These are phyloP conservation scores for Dryas octopetala DNA, from an alignment of 306 rosid genomes.

Conservation along the genomic window DNA sequence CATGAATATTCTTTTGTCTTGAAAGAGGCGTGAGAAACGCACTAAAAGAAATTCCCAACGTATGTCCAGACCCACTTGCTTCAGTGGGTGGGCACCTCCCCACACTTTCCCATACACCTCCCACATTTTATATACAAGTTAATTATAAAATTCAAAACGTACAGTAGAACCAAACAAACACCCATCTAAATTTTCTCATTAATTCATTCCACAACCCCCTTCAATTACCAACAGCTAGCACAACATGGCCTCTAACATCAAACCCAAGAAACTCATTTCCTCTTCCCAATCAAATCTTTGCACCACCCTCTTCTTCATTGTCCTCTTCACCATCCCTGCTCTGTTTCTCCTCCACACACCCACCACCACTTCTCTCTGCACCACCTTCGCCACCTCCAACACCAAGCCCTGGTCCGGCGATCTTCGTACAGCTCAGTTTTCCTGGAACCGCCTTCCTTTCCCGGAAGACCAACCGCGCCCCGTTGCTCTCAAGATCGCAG, in stretches of 20 bases:
- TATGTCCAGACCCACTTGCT: conserved; percentile 31
- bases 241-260: conserved; percentile 60
- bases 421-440: conserved; percentile 62
- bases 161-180: conserved; percentile 10
- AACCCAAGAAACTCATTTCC: conserved; percentile 42
- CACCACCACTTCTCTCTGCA: conserved; percentile 61
- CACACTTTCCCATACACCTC: conserved; percentile 29
- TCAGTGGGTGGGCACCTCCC: conserved; percentile 48
- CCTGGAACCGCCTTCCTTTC: conserved; percentile 81
- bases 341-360: conserved; percentile 60
- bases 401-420: conserved; percentile 67
- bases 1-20: conserved; percentile 34
- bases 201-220: neutral
- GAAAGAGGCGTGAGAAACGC: conserved; percentile 56
- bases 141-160: conserved; percentile 17
- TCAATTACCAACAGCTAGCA: conserved; percentile 10
- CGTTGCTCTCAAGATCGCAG: conserved; percentile 62
- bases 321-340: conserved; percentile 73
- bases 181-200: too few relatives aligned
- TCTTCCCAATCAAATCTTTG: conserved; percentile 53
- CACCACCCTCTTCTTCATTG: conserved; percentile 64
- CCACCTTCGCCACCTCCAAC: conserved; percentile 29
- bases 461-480: conserved; percentile 37
- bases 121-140: neutral
- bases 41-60: conserved; percentile 32